These are phyloP conservation scores for Pleurotus pulmonarius DNA, from an alignment of 768 basidiomycete genomes.

Conservation along the genomic window DNA sequence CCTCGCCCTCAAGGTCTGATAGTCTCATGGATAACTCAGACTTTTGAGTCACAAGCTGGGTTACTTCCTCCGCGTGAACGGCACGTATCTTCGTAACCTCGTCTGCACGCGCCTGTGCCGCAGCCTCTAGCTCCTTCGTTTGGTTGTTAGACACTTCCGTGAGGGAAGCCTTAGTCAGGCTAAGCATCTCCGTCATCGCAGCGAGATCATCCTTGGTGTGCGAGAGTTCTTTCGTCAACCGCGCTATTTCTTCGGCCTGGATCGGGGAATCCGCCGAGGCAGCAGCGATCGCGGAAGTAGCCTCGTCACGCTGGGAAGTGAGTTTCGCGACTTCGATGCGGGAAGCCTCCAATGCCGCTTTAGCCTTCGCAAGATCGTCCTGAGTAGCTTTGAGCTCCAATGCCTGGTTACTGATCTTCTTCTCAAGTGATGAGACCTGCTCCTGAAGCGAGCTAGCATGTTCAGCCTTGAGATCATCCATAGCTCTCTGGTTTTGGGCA, in stretches of 20 bases:
- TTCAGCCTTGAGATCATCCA: slow-evolving; percentile 62
- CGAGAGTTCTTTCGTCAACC: slow-evolving; percentile 55
- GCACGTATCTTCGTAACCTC: slow-evolving; percentile 63
- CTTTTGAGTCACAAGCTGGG: slow-evolving; percentile 54
- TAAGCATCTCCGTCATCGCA: slow-evolving; percentile 62
- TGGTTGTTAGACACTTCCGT: slow-evolving; percentile 69
- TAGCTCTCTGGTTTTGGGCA: slow-evolving; percentile 50
- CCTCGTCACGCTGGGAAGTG: slow-evolving; percentile 62
- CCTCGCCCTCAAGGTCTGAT: slow-evolving; percentile 77
- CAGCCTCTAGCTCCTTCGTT: slow-evolving; percentile 69
- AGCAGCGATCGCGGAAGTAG: slow-evolving; percentile 40
- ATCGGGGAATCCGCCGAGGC: slow-evolving; percentile 36
- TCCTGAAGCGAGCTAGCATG: slow-evolving; percentile 59
- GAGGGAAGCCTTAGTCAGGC: slow-evolving; percentile 67
- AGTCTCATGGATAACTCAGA: slow-evolving; percentile 56
- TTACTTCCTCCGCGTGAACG: slow-evolving; percentile 59
- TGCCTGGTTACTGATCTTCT: slow-evolving; percentile 55
- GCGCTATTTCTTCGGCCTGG: slow-evolving; percentile 52
- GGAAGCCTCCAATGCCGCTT: slow-evolving; percentile 50
- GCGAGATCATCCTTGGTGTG: slow-evolving; percentile 66
- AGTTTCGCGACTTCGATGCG: slow-evolving; percentile 53
- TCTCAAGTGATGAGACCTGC: slow-evolving; percentile 53
- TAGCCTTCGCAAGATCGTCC: slow-evolving; percentile 78
- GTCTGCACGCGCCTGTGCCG: slow-evolving; percentile 63
- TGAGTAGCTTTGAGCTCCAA: slow-evolving; percentile 82